Percentiles rank a stretch among this genome's conserved stretches.
phyloP scores from a whole-genome alignment of 441 rosid genomes.

The Populus hybrid region DNA sequence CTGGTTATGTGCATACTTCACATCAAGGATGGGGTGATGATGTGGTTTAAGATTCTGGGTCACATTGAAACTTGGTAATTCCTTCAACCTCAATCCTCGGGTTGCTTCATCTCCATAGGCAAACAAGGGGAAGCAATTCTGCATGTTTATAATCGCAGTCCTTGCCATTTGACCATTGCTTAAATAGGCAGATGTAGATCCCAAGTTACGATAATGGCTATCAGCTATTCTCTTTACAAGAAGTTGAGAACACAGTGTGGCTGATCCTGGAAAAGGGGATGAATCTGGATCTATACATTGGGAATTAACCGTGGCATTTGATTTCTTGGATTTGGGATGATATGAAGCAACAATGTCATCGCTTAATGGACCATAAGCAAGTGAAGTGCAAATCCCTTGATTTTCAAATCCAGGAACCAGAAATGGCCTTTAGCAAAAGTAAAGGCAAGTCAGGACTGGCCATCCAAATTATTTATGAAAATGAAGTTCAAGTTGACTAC shows the following conservation, averaged over 20 bases:
- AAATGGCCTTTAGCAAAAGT: slow-evolving; percentile 4
- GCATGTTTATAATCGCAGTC: slow-evolving; percentile 4
- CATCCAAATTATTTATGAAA: neutral
- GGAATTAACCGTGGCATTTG: neutral
- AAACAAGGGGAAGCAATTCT: slow-evolving; percentile 8
- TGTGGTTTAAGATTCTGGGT: slow-evolving; percentile 5
- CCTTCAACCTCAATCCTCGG: slow-evolving; percentile 1
- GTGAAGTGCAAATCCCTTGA: slow-evolving; percentile 7
- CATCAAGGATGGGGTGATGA: slow-evolving; percentile 7
- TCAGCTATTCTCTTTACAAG: slow-evolving; percentile 8
- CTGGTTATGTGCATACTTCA: neutral
- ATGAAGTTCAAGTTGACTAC: neutral
- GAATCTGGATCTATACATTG: neutral
- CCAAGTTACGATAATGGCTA: neutral
- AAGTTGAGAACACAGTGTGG: slow-evolving; percentile 3
- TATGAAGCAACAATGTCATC: slow-evolving; percentile 12
- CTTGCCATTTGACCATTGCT: neutral
- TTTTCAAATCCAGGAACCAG: slow-evolving; percentile 8
- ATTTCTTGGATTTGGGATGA: neutral
- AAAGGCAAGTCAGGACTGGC: neutral
- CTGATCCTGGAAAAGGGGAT: slow-evolving; percentile 4
- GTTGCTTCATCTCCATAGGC: slow-evolving; percentile 1
- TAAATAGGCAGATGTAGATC: neutral
- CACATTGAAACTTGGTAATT: slow-evolving; percentile 3
- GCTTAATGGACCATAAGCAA: slow-evolving; percentile 4